These are phyloP conservation scores for Selenicereus undatus DNA, from an alignment of 148 eudicot genomes.

Conservation along the genomic window DNA sequence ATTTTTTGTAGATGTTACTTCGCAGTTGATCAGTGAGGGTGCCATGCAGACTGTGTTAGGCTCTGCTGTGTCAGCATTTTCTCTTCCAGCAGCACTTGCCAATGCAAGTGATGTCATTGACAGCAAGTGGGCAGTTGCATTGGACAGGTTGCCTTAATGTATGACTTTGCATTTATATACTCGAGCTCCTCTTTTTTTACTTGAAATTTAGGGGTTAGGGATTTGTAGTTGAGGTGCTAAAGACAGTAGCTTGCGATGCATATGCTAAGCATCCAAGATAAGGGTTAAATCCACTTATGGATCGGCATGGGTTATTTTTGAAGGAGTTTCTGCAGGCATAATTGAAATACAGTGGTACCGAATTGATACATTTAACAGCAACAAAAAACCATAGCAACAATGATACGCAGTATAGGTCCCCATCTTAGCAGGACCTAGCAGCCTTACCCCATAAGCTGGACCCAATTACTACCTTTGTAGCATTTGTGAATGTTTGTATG, in stretches of 20 bases:
- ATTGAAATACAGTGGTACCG: neutral
- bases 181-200: neutral
- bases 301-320: neutral
- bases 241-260: neutral
- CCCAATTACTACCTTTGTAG: neutral
- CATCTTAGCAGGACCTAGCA: too few relatives aligned
- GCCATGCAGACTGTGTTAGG: conserved; percentile 79
- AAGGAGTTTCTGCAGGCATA: neutral
- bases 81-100: conserved; percentile 73
- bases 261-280: neutral
- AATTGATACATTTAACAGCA: too few relatives aligned
- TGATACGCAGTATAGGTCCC: too few relatives aligned
- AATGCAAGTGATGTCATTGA: conserved; percentile 61
- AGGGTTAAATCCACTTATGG: neutral
- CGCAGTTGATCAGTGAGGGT: conserved; percentile 59
- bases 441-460: too few relatives aligned
- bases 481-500: neutral
- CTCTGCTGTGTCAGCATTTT: conserved; percentile 54
- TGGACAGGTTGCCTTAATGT: conserved; percentile 58
- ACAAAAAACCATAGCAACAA: too few relatives aligned
- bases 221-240: neutral
- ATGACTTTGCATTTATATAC: neutral
- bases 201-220: neutral
- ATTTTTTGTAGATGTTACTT: conserved; percentile 48
- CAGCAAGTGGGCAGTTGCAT: conserved; percentile 81